Percentiles rank a stretch among this genome's conserved stretches.
Evolutionary conservation across 331 rosid species (phyloP).

Genomic region (Ulmus americana): DNA sequence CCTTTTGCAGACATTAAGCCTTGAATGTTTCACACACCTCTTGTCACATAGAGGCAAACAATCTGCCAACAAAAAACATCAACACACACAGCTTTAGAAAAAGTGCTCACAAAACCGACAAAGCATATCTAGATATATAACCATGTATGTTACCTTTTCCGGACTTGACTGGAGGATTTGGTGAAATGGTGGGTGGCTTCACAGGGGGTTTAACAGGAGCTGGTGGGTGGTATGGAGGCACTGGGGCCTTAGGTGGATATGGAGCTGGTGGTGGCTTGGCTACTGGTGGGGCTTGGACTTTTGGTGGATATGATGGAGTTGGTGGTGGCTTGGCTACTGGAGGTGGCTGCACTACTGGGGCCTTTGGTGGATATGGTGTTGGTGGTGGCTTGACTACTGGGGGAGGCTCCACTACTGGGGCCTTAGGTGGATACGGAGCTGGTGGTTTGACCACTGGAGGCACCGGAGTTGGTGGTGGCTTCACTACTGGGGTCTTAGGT

Average conservation of each 20-base stretch:
- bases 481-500: background rate
- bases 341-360: conserved; percentile 5
- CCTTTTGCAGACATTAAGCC: conserved; percentile 50
- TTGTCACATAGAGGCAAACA: conserved; percentile 51
- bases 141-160: conserved; percentile 31
- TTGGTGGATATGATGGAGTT: background rate
- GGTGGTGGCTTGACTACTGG: conserved; percentile 2
- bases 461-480: background rate
- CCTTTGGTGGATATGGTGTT: background rate
- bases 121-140: background rate
- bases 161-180: conserved; percentile 45
- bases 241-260: background rate
- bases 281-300: conserved; percentile 5
- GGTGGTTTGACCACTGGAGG: conserved; percentile 32
- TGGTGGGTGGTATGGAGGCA: conserved; percentile 6
- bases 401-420: conserved; percentile 15
- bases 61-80: conserved; percentile 35
- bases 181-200: conserved; percentile 38
- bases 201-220: conserved; percentile 13
- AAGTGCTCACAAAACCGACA: background rate
- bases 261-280: conserved; percentile 15
- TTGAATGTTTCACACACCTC: conserved; percentile 49
- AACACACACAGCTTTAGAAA: background rate
- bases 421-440: background rate
- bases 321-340: conserved; percentile 10